Evolutionary conservation across 2,329 filamentous ascomycete genomes (phyloP).

Genomic region (Orbilia brochopaga): DNA sequence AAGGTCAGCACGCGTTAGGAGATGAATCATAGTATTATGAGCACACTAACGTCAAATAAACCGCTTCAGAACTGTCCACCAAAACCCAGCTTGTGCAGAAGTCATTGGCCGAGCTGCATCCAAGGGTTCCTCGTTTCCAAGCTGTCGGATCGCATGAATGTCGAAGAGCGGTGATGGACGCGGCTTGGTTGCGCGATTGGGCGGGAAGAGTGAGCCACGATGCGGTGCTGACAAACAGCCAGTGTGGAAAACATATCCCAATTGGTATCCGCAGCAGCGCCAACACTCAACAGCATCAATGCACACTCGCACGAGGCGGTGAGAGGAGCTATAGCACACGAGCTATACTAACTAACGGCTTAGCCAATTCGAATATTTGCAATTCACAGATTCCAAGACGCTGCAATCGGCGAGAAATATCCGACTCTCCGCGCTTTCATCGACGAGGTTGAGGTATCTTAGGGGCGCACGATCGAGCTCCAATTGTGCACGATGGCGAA

Average conservation of each 20-base stretch:
- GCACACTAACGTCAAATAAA: background rate
- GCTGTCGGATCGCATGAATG: conserved; percentile 20
- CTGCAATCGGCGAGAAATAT: background rate
- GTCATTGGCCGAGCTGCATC: background rate
- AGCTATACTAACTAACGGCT: background rate
- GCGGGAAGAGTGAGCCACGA: conserved; percentile 16
- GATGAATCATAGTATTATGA: too few relatives aligned
- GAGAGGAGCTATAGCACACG: background rate
- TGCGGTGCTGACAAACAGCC: background rate
- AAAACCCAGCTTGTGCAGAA: background rate
- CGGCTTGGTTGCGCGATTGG: conserved; percentile 1
- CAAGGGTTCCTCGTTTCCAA: conserved; percentile 25
- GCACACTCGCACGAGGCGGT: background rate
- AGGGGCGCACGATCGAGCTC: too few relatives aligned
- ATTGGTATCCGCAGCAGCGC: background rate
- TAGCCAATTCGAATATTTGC: background rate
- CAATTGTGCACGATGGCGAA: too few relatives aligned
- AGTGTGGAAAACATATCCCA: background rate
- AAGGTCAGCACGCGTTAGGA: too few relatives aligned
- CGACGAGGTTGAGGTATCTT: background rate
- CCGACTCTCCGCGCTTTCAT: background rate
- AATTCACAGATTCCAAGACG: background rate
- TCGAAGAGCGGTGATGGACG: background rate
- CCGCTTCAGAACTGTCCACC: background rate
- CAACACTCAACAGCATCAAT: background rate